Base-by-base conservation (phyloP, 345 rosid species). In the Orychophragmus violaceus region DNA sequence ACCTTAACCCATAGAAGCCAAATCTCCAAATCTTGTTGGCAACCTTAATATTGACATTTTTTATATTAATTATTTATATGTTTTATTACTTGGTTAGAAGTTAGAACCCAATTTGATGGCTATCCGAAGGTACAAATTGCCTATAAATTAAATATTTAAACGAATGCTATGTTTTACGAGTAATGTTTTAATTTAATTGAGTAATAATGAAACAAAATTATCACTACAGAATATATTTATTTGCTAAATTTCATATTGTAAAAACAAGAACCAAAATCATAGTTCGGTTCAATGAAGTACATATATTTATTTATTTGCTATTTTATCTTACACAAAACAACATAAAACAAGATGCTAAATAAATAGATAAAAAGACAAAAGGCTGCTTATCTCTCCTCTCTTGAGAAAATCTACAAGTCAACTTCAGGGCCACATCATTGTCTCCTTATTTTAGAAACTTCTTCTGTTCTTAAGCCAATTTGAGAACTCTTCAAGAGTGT, bases 401-500 rank as follows among this genome's bases (percentile, higher is more conserved):
- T 23, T 4, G 11, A 22, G 14, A 29, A 60, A 36, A 30, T 17
- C 28, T 51, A 62, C 48, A 70, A 62, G 69, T 62, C 56, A 53
- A 22, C 62, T 44, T 44, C 3, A 42, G 69, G 75, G 32, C 68
- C 62, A 53, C 53, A 52, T 11, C 44, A 54, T 18, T 44, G 69
- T 71, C 75, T 71, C 39, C 49, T 62, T 16, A 5, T 9, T 55
- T 63, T 71, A 71, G 64, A 71, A 71, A 27, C 59, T 64, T 49
- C 0, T 58, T 37, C 46, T 37, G 54, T 65, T 64, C 66, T 72
- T 64, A 48, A 64, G 71, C 76, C 76, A 72, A 39, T 21, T 57
- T 49, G 76, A 57, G 71, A 72, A 72, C 48, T 49, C 46, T 11
- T 64, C 66, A 57, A 72, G 76, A 39, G 76, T 72, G 37, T 64